Evolutionary conservation across 2,329 filamentous ascomycete genomes (phyloP), one percentile per base, ranked within the genome.

Genomic region (Beauveria sp.): DNA sequence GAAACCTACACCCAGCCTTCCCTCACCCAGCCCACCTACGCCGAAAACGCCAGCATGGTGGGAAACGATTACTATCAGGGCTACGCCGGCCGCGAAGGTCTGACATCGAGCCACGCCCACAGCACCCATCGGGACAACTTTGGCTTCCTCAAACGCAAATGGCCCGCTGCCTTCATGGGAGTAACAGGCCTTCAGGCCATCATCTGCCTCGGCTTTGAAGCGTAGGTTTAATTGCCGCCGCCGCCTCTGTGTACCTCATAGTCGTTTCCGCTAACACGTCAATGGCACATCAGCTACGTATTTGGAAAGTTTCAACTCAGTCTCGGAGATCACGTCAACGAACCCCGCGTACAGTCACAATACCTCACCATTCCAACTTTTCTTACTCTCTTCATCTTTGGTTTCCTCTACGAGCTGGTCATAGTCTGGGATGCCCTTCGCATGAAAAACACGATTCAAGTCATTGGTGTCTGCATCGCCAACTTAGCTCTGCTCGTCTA

Each of bases 371-470:
- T 99, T 66, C 93, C 95, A 28, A 98, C 93, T 43, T 98, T 97
- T 76, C 82, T 99, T 63, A 91, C 93, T 26, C 85, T 99, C 52
- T 96, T 98, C 80, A 96, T 97, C 74, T 97, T 99, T 74, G 95
- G 91, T 64, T 98, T 96, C 77, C 75, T 99, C 62, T 99, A 98
- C 77, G 88, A 96, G 72, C 78, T 98, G 38, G 79, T 96, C 31
- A 81, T 99, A 59, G 90, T 95, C 14, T 98, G 92, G 83, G 95
- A 99, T 79, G 95, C 93, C 18, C 81, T 99, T 63, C 88, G 92
- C 65, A 81, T 93, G 72, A 97, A 97, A 76, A 99, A 99, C 77
- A 99, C 95, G 12, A 99, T 99, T 80, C 95, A 99, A 75, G 83
- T 98, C 73, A 98, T 99, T 68, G 95, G 95, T 50, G 83, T 99